Conservation (phyloP, 345 rosid genomes). For the Bruguiera gymnorhiza region DNA sequence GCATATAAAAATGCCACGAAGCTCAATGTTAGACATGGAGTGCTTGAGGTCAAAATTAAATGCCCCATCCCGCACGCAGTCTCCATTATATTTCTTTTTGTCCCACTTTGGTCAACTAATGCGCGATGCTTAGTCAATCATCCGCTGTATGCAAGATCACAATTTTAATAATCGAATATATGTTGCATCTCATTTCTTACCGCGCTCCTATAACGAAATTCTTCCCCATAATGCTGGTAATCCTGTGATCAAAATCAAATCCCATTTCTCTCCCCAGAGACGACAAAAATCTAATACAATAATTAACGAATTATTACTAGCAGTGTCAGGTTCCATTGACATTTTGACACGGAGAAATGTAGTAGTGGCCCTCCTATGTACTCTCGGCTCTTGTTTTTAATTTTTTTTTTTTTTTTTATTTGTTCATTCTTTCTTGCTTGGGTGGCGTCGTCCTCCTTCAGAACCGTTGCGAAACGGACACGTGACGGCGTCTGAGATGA, state of each 20-base stretch:
- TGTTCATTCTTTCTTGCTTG: neutral
- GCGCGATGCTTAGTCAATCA: slow-evolving; percentile 10
- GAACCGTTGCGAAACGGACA: slow-evolving; percentile 89
- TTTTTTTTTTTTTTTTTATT: neutral
- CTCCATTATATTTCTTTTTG: neutral
- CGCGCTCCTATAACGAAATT: too few species aligned
- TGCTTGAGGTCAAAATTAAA: slow-evolving; percentile 42
- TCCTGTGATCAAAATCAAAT: neutral
- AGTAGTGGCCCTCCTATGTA: slow-evolving; percentile 19
- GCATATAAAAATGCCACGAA: neutral
- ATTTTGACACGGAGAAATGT: slow-evolving; percentile 10
- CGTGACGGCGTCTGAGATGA: slow-evolving; percentile 61
- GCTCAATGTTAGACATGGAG: slow-evolving; percentile 22
- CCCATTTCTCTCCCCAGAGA: too few species aligned
- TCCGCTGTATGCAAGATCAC: too few species aligned
- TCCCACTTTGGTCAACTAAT: slow-evolving; percentile 18
- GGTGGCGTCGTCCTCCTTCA: slow-evolving; percentile 13
- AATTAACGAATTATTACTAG: slow-evolving; percentile 32
- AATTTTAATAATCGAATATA: too few species aligned
- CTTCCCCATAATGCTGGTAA: too few species aligned
- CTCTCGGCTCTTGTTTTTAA: neutral
- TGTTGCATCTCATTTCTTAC: too few species aligned
- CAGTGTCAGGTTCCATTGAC: slow-evolving; percentile 8
- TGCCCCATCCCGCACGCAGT: slow-evolving; percentile 61
- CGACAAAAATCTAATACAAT: slow-evolving; percentile 11